Percentiles rank a stretch among this genome's conserved stretches.
Conservation (phyloP, 768 basidiomycete species). For the Termitomyces sp. region DNA sequence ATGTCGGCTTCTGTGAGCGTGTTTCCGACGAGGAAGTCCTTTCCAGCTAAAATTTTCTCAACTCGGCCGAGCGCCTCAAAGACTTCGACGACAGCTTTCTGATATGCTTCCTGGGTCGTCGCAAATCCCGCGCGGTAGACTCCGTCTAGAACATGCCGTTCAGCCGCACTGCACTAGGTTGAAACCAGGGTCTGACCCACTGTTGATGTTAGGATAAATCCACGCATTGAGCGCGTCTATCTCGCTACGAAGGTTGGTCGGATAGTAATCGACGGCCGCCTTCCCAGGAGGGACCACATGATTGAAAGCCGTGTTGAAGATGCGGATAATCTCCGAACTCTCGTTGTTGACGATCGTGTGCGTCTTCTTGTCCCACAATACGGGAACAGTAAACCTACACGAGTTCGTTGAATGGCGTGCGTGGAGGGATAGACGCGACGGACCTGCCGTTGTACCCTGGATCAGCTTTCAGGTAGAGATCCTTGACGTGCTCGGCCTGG, state of each 20-base stretch:
- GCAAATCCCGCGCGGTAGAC: conserved; percentile 93
- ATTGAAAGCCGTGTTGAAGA: conserved; percentile 86
- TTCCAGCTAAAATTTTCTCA: conserved; percentile 71
- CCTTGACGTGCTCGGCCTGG: conserved; percentile 66
- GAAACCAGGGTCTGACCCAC: conserved; percentile 35
- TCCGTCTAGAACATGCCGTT: conserved; percentile 47
- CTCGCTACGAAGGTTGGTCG: conserved; percentile 58
- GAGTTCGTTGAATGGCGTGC: background rate
- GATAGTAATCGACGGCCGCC: conserved; percentile 72
- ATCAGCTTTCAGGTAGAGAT: conserved; percentile 77
- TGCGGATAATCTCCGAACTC: conserved; percentile 90
- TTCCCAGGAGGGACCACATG: conserved; percentile 61
- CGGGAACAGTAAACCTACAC: conserved; percentile 75
- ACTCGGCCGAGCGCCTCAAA: conserved; percentile 78
- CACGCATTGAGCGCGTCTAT: conserved; percentile 85
- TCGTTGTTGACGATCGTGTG: conserved; percentile 95
- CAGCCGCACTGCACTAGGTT: background rate
- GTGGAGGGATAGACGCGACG: conserved; percentile 7
- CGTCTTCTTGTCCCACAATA: conserved; percentile 90
- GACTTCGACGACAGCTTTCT: conserved; percentile 39
- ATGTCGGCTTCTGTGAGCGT: conserved; percentile 80
- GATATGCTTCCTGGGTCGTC: conserved; percentile 74
- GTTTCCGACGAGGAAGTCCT: conserved; percentile 82
- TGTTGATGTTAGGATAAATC: conserved; percentile 84
- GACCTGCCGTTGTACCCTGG: conserved; percentile 69